Evolutionary conservation across 306 rosid species (phyloP).

Genomic region (Glycyrrhiza uralensis): DNA sequence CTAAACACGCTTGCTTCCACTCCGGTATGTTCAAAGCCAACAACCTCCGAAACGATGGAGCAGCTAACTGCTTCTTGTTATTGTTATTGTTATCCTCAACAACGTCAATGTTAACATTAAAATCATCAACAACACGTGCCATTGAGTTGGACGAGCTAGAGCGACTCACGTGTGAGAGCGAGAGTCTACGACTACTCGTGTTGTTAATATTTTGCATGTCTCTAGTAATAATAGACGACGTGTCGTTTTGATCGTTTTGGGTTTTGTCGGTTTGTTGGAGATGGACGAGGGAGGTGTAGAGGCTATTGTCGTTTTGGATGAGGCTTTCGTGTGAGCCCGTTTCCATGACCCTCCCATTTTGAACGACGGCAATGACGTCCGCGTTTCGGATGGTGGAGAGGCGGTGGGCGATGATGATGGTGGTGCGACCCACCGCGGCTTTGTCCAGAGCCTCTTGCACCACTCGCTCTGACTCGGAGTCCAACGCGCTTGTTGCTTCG

Average conservation of each 20-base stretch:
- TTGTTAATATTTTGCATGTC: constrained; percentile 23
- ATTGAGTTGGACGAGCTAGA: constrained; percentile 55
- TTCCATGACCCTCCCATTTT: constrained; percentile 60
- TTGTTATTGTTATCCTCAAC: not conserved
- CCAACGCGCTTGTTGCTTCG: constrained; percentile 92
- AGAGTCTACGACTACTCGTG: constrained; percentile 45
- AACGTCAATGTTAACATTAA: not conserved
- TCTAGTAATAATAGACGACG: constrained; percentile 33
- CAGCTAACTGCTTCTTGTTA: not conserved
- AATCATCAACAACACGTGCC: not conserved
- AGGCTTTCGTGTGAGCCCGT: constrained; percentile 65
- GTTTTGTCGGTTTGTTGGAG: constrained; percentile 57
- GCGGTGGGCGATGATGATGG: constrained; percentile 81
- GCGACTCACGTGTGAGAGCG: constrained; percentile 37
- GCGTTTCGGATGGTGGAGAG: constrained; percentile 78
- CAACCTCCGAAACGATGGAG: constrained; percentile 72
- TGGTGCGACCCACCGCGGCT: constrained; percentile 76
- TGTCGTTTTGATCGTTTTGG: constrained; percentile 26
- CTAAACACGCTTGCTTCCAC: constrained; percentile 74
- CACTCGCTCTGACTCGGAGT: constrained; percentile 72
- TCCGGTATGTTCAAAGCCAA: constrained; percentile 67
- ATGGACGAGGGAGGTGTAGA: constrained; percentile 56
- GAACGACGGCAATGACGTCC: constrained; percentile 64
- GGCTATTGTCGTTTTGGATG: constrained; percentile 40
- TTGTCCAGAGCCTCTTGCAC: constrained; percentile 89